Percentiles rank a stretch among this genome's conserved stretches.
Evolutionary conservation across 345 rosid genomes (phyloP).

Genomic region (Salix suchowensis): DNA sequence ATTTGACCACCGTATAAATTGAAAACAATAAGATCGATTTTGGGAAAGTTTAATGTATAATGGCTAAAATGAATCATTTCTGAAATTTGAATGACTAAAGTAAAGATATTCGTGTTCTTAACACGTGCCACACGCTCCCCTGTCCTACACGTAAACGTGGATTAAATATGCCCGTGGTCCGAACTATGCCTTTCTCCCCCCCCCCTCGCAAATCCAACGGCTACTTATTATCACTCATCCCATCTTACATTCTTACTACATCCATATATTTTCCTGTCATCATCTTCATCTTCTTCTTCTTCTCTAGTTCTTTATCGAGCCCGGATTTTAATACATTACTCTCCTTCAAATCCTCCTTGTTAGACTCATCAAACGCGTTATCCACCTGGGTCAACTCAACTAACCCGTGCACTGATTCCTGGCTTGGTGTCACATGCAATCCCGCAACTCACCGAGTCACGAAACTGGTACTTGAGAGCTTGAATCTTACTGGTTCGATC

Average conservation of each 20-base stretch:
- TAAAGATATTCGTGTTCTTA: too few relatives aligned
- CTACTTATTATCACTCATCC: not conserved
- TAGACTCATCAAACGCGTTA: slow-evolving; percentile 12
- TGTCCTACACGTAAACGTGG: not conserved
- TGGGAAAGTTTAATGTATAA: too few relatives aligned
- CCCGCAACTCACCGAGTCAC: slow-evolving; percentile 30
- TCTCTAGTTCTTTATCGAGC: slow-evolving; percentile 7
- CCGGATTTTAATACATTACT: not conserved
- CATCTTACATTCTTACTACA: too few relatives aligned
- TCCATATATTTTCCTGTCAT: not conserved
- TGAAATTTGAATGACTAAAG: too few relatives aligned
- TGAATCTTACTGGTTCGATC: slow-evolving; percentile 28
- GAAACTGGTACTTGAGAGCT: slow-evolving; percentile 31
- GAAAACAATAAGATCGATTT: too few relatives aligned
- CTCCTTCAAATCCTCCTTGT: slow-evolving; percentile 4
- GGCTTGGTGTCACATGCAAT: slow-evolving; percentile 42
- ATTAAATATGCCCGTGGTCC: not conserved
- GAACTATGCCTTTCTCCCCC: not conserved
- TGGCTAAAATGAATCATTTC: too few relatives aligned
- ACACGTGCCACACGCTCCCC: slow-evolving; percentile 3
- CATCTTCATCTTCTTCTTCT: not conserved
- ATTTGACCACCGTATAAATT: too few relatives aligned
- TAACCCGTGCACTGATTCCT: slow-evolving; percentile 26
- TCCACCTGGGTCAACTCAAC: slow-evolving; percentile 30
- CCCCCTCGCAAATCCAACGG: not conserved